Evolutionary conservation across 305 asterid genomes (phyloP).

Genomic region (Solanum hybrid): DNA sequence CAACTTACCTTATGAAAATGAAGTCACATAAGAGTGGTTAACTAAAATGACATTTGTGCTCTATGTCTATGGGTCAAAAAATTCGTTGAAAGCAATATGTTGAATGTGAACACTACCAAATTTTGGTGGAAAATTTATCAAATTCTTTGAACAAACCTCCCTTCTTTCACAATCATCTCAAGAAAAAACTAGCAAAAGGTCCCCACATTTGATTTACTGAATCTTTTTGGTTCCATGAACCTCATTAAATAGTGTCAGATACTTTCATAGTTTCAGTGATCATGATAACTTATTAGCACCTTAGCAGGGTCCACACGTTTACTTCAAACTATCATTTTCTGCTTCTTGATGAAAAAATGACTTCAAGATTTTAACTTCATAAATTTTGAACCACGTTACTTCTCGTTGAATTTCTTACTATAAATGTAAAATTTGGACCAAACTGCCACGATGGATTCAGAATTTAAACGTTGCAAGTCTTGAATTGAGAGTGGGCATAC

Average conservation of each 20-base stretch:
- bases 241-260: not conserved
- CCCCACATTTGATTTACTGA: not conserved
- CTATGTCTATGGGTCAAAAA: not conserved
- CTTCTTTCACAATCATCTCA: not conserved
- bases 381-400: not conserved
- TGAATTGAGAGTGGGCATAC: not conserved
- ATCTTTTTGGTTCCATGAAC: not conserved
- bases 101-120: not conserved
- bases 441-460: not conserved
- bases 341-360: not conserved
- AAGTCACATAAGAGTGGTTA: not conserved
- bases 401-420: too few species aligned
- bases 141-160: not conserved
- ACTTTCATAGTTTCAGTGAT: not conserved
- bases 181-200: not conserved
- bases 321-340: not conserved
- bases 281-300: not conserved
- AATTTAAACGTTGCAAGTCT: not conserved
- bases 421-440: not conserved
- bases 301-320: slow-evolving; percentile 1
- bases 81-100: not conserved
- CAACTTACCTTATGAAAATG: not conserved
- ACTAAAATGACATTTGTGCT: not conserved
- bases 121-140: not conserved
- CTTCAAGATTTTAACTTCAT: not conserved